Conservation (phyloP, 75 land plant species). For the Picea glauca region DNA sequence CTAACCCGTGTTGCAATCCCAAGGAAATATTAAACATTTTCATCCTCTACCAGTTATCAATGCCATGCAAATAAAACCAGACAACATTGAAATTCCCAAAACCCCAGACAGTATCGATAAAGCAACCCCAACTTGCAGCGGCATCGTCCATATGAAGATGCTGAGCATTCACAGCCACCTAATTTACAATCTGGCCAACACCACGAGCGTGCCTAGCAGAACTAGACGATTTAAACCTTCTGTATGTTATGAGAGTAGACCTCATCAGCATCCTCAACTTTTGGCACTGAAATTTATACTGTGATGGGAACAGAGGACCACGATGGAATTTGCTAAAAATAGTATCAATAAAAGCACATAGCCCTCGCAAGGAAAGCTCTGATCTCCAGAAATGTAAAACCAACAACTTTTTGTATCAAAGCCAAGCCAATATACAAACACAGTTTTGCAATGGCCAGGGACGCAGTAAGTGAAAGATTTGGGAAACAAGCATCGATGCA, state of each 20-base stretch:
- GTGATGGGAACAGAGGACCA: conserved; percentile 79
- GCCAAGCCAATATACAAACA: conserved; percentile 86
- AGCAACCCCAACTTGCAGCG: conserved; percentile 66
- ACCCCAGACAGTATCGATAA: conserved; percentile 57
- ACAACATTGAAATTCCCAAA: conserved; percentile 59
- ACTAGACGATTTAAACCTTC: conserved; percentile 75
- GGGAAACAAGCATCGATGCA: conserved; percentile 69
- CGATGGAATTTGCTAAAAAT: conserved; percentile 63
- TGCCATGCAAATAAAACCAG: conserved; percentile 41
- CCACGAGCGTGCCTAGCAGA: conserved; percentile 82
- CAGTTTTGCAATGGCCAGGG: conserved; percentile 53
- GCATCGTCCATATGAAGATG: conserved; percentile 85
- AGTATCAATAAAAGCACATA: conserved; percentile 65
- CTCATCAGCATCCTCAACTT: conserved; percentile 79
- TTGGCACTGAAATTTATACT: conserved; percentile 73
- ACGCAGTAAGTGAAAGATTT: conserved; percentile 62
- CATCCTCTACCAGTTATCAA: conserved; percentile 17
- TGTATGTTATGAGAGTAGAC: conserved; percentile 77
- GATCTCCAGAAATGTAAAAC: conserved; percentile 50
- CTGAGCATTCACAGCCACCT: conserved; percentile 95
- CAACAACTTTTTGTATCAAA: conserved; percentile 68
- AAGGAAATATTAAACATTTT: too few relatives aligned
- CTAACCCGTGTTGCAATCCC: too few relatives aligned
- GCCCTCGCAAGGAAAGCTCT: conserved; percentile 57
- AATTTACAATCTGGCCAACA: conserved; percentile 89